phyloP scores from a whole-genome alignment of 441 rosid genomes.

The Pelargonium myrrhifolium region DNA sequence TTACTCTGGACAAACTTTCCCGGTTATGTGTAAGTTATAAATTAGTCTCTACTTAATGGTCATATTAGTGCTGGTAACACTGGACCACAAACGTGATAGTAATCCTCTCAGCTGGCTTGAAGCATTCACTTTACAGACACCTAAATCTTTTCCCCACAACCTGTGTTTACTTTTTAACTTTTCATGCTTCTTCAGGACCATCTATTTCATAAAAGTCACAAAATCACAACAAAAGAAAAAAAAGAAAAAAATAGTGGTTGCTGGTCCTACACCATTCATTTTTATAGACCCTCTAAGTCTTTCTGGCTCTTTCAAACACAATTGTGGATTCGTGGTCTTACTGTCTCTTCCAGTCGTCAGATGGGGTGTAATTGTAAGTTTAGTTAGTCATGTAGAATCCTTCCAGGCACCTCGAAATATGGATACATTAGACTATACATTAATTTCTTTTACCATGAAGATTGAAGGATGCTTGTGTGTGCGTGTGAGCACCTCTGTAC shows the following conservation, averaged over 20 bases:
- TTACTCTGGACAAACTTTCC: background rate
- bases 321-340: background rate
- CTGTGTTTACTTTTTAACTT: background rate
- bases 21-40: background rate
- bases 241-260: background rate
- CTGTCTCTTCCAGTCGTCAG: background rate
- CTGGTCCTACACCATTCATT: background rate
- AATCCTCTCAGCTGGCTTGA: background rate
- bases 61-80: background rate
- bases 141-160: background rate
- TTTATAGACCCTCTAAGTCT: background rate
- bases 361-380: background rate
- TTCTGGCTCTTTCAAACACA: background rate
- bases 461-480: background rate
- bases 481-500: background rate
- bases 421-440: background rate
- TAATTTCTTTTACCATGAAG: background rate
- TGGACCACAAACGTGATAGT: background rate
- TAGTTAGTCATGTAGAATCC: background rate
- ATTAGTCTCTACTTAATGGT: background rate
- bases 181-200: slow-evolving; percentile 6
- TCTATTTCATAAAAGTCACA: slow-evolving; percentile 3
- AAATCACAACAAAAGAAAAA: background rate
- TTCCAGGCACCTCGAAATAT: background rate
- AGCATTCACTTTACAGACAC: background rate